Base-by-base conservation (phyloP, 2,329 filamentous ascomycete species). In the Colletotrichum sp. region DNA sequence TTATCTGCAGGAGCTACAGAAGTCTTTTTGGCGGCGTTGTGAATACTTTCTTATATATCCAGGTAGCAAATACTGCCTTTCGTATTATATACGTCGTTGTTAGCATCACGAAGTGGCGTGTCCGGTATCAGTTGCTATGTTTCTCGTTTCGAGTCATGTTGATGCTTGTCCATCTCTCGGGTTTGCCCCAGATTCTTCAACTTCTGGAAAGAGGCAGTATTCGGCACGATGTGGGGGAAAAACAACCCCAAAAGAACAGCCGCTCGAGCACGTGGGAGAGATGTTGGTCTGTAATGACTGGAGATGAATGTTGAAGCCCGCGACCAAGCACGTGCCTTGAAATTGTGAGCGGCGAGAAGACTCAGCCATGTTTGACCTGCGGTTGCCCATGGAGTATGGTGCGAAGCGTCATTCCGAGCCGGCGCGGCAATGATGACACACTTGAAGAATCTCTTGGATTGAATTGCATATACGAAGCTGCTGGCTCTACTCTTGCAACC, bases 301-400 rank as follows among this genome's bases (percentile, higher is more conserved):
- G 18, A 6, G 3, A 0, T 12, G 18, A 1, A 43, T 0, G 5
- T 10, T 12, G 18, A 43, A 43, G 8, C 18, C 16, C 18, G 16
- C 16, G 10, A 43, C 8, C 36, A 43, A 38, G 36, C 4, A 2
- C 16, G 3, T 10, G 38, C 5, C 38, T 43, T 43, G 18, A 43
- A 6, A 18, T n/a, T 10, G 38, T 2, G 8, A 6, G 3, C 18
- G 18, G 8, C 38, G 55, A 6, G 8, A 58, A 58, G 24, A 28
- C 9, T 6, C 3, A 24, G 24, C 16, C 15, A 15, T 10, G 18
- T 10, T 58, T 28, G 9, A 9, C 21, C 13, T 12, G 58, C 24
- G 5, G 58, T 3, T 30, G 15, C 21, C 3, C 58, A 15, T 7
- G 28, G 4, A 8, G 24, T 61, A 7, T 28, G 3, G 3, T 61